Conservation (phyloP, 129 eudicot species). For the Lactuca saligna region DNA sequence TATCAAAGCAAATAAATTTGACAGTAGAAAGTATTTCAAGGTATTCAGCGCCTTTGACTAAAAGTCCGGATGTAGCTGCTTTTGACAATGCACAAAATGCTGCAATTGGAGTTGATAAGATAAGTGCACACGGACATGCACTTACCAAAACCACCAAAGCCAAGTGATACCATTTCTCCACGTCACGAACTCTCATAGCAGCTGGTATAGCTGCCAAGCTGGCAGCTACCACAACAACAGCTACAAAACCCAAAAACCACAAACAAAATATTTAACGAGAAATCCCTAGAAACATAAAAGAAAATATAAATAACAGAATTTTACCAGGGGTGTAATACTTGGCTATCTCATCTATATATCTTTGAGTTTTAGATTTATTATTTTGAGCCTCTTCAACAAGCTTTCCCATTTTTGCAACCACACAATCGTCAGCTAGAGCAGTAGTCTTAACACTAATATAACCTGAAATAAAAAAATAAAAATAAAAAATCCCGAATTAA, state of each 20-base stretch:
- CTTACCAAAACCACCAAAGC: constrained; percentile 92
- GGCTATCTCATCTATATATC: constrained; percentile 70
- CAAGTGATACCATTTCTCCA: constrained; percentile 66
- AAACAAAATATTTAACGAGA: not conserved
- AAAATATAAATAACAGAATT: not conserved
- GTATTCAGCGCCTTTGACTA: constrained; percentile 85
- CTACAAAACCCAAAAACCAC: constrained; percentile 38
- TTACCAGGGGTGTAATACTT: constrained; percentile 83
- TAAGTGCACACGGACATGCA: constrained; percentile 94
- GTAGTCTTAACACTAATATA: constrained; percentile 69
- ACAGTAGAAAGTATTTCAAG: constrained; percentile 71
- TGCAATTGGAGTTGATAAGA: constrained; percentile 92
- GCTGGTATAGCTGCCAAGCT: constrained; percentile 63
- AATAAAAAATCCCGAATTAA: not conserved
- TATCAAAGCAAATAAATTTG: constrained; percentile 75
- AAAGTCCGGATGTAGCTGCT: constrained; percentile 83
- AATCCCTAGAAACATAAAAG: too few relatives aligned
- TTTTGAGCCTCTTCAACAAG: constrained; percentile 94
- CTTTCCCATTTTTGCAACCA: constrained; percentile 86
- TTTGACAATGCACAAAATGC: constrained; percentile 82
- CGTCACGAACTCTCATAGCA: constrained; percentile 40
- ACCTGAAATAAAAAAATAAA: constrained; percentile 41
- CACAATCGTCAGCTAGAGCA: constrained; percentile 81
- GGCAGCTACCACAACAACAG: constrained; percentile 57
- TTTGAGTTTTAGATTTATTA: constrained; percentile 69